Evolutionary conservation across 2,329 filamentous ascomycete species (phyloP).

Genomic region (Diplodia scrobiculata): DNA sequence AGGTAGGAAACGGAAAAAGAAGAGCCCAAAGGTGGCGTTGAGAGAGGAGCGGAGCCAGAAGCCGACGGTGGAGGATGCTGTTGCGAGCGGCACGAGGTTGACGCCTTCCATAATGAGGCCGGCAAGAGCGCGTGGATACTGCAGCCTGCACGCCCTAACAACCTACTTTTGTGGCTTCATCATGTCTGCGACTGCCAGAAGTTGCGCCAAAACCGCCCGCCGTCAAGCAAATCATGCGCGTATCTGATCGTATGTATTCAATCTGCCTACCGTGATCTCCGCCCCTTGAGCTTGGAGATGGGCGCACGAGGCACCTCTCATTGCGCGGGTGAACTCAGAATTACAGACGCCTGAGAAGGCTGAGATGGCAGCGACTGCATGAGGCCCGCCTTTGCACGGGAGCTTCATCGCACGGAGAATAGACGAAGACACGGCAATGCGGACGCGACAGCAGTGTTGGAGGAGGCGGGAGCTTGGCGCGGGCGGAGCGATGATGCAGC

Average conservation of each 20-base stretch:
- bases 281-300: slow-evolving; percentile 16
- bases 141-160: not conserved
- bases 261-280: slow-evolving; percentile 19
- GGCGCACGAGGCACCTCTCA: slow-evolving; percentile 4
- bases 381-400: not conserved
- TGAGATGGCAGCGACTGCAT: not conserved
- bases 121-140: slow-evolving; percentile 16
- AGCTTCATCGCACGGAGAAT: not conserved
- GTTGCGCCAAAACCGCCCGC: not conserved
- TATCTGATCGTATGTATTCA: not conserved
- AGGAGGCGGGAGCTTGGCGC: slow-evolving; percentile 23
- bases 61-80: not conserved
- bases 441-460: not conserved
- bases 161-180: not conserved
- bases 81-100: slow-evolving; percentile 6
- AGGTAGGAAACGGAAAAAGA: not conserved
- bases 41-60: not conserved
- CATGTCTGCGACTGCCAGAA: not conserved
- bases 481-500: slow-evolving; percentile 27
- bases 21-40: not conserved
- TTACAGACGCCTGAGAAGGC: not conserved
- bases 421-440: not conserved
- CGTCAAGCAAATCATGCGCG: not conserved
- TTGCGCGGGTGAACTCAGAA: not conserved
- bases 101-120: slow-evolving; percentile 16